phyloP scores from a whole-genome alignment of 75 land plant genomes.

The Larix kaempferi region DNA sequence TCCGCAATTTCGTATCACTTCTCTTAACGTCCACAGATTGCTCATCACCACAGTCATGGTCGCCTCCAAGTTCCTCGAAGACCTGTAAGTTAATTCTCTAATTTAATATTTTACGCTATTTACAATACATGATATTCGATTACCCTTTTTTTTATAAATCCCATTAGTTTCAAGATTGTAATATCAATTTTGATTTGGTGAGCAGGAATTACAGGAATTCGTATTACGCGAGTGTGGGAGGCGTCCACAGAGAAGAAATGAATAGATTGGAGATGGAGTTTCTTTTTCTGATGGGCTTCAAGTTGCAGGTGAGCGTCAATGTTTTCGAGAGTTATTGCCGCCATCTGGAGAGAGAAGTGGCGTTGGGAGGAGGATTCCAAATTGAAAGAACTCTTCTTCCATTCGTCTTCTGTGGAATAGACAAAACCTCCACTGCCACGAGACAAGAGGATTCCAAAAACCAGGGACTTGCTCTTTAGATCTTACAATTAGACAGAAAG shows the following conservation, averaged over 20 bases:
- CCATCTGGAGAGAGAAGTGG: conserved; percentile 73
- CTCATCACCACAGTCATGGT: conserved; percentile 74
- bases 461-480: no score
- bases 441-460: neutral
- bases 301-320: conserved; percentile 66
- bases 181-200: no score
- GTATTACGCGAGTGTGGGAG: conserved; percentile 67
- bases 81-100: conserved; percentile 45
- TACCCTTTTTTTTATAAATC: no score
- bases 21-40: conserved; percentile 61
- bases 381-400: conserved; percentile 48
- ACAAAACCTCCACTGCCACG: neutral
- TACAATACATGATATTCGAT: no score
- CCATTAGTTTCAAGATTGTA: no score
- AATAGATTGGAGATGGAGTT: conserved; percentile 66
- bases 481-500: neutral
- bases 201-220: conserved; percentile 52
- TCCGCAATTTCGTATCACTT: conserved; percentile 32
- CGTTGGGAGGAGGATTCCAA: conserved; percentile 70
- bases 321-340: conserved; percentile 74
- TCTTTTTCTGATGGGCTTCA: conserved; percentile 59
- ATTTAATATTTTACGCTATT: no score
- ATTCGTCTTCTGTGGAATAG: neutral
- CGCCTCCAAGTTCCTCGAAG: conserved; percentile 73
- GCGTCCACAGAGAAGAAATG: conserved; percentile 48